Conservation (phyloP, 306 rosid species). For the Sphenostylis stenocarpa region DNA sequence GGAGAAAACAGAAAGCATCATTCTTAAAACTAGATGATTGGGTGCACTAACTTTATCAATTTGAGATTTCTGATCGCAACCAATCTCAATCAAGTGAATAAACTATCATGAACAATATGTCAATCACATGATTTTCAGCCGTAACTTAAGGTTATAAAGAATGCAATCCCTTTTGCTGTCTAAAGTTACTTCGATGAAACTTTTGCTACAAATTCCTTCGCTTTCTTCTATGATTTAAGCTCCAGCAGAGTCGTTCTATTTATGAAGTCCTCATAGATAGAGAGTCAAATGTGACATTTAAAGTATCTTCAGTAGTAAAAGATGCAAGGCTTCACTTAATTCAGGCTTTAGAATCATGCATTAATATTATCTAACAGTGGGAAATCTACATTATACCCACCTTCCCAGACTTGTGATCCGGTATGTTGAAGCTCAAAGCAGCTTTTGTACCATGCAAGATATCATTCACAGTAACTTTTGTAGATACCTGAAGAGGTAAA, state of each 20-base stretch:
- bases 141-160: neutral
- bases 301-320: conserved; percentile 13
- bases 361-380: neutral
- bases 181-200: neutral
- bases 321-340: conserved; percentile 5
- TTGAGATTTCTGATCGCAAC: neutral
- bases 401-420: conserved; percentile 97
- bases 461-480: conserved; percentile 72
- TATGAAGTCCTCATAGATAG: conserved; percentile 14
- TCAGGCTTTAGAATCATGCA: conserved; percentile 3
- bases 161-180: neutral
- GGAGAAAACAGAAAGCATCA: neutral
- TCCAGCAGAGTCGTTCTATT: neutral
- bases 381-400: conserved; percentile 43
- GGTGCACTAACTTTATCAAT: conserved; percentile 13
- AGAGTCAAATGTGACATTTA: conserved; percentile 6
- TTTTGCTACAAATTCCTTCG: neutral
- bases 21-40: neutral
- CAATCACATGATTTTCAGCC: neutral
- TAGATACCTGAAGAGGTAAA: conserved; percentile 57
- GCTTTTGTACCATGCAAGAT: conserved; percentile 65
- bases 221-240: neutral
- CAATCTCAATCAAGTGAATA: conserved; percentile 15
- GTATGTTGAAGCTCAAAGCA: conserved; percentile 80
- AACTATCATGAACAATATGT: conserved; percentile 13